These are phyloP conservation scores for Neodidymelliopsis sp. DNA, from an alignment of 2,329 filamentous ascomycete genomes.

Conservation along the genomic window DNA sequence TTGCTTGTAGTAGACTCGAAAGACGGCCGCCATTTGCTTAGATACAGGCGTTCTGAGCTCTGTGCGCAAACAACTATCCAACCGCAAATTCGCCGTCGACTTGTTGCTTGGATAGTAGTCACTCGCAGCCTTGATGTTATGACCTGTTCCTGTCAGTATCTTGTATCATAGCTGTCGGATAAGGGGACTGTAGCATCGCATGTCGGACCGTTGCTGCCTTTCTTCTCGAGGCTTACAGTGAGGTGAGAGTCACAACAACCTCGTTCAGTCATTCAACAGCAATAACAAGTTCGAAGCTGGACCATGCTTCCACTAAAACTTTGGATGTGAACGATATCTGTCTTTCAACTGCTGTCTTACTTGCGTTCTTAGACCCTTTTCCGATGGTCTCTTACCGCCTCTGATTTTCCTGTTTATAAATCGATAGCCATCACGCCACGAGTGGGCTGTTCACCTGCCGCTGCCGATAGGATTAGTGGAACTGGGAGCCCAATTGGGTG, in stretches of 20 bases:
- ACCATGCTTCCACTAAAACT: not conserved
- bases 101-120: not conserved
- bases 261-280: not conserved
- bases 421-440: conserved; percentile 2
- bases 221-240: not conserved
- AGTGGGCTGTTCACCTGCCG: conserved; percentile 1
- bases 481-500: not conserved
- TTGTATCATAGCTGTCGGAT: not conserved
- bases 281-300: not conserved
- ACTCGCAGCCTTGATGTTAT: not conserved
- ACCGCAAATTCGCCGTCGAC: not conserved
- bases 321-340: not conserved
- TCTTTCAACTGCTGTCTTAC: not conserved
- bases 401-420: not conserved
- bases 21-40: not conserved
- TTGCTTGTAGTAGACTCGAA: not conserved
- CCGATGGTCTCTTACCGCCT: not conserved
- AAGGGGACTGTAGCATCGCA: not conserved
- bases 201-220: not conserved
- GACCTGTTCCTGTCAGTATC: not conserved
- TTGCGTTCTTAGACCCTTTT: not conserved
- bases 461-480: not conserved
- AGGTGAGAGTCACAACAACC: not conserved
- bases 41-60: not conserved
- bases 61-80: not conserved